Conservation (phyloP, 352 stramenopile species). For the Globisporangium cederbergense region DNA sequence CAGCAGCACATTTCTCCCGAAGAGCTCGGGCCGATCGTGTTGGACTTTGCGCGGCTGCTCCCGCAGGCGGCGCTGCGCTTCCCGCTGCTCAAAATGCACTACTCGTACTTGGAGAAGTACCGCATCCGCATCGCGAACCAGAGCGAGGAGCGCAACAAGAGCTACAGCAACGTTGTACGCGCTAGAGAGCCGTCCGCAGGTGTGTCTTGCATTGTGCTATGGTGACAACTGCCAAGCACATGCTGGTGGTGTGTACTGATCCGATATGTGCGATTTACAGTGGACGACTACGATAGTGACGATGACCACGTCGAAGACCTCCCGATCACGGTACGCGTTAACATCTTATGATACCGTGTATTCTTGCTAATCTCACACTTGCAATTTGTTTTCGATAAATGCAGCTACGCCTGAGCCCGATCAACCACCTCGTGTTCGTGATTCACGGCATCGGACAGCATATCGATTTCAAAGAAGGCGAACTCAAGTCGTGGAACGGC, state of each 20-base stretch:
- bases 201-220: conserved; percentile 1
- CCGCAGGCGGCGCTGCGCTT: conserved; percentile 55
- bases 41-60: conserved; percentile 78
- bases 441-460: conserved; percentile 87
- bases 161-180: conserved; percentile 46
- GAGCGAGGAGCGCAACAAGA: conserved; percentile 51
- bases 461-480: conserved; percentile 82
- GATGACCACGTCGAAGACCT: conserved; percentile 73
- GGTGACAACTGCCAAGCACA: not conserved
- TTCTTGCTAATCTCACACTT: not conserved
- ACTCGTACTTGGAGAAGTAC: conserved; percentile 36
- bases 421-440: conserved; percentile 86
- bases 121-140: conserved; percentile 26
- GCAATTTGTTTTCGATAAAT: not conserved
- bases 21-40: conserved; percentile 61
- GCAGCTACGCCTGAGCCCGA: conserved; percentile 62
- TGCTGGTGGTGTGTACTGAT: not conserved
- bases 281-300: conserved; percentile 36
- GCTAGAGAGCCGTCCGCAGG: conserved; percentile 32
- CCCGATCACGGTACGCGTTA: conserved; percentile 48
- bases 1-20: conserved; percentile 44
- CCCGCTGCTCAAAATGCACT: conserved; percentile 70
- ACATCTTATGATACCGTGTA: not conserved
- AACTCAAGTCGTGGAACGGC: conserved; percentile 79
- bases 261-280: not conserved